These are phyloP conservation scores for Cornus florida DNA, from an alignment of 148 eudicot species.

Conservation along the genomic window DNA sequence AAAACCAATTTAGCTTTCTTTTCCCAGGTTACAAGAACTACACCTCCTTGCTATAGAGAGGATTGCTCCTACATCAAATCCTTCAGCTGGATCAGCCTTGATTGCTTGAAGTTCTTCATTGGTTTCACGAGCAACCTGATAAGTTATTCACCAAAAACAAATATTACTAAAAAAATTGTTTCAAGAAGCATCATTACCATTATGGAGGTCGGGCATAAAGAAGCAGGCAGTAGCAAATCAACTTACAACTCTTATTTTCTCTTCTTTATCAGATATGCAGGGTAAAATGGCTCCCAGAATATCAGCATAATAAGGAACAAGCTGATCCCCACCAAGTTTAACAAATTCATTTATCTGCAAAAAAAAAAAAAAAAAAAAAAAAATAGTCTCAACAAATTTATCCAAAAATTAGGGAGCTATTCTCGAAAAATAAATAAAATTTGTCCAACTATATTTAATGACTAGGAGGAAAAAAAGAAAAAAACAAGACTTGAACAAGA, in stretches of 20 bases:
- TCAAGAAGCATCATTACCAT: background rate
- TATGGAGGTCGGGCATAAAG: background rate
- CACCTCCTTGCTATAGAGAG: slow-evolving; percentile 89
- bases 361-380: background rate
- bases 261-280: slow-evolving; percentile 96
- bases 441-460: background rate
- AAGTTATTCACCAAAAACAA: slow-evolving; percentile 3
- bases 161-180: background rate
- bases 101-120: slow-evolving; percentile 89
- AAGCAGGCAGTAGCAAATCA: slow-evolving; percentile 1
- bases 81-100: slow-evolving; percentile 76
- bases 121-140: slow-evolving; percentile 94
- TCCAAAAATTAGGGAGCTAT: background rate
- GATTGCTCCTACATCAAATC: slow-evolving; percentile 90
- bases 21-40: slow-evolving; percentile 7
- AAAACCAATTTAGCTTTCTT: background rate
- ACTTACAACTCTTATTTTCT: slow-evolving; percentile 93
- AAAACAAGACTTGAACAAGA: slow-evolving; percentile 4
- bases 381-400: slow-evolving; percentile 5
- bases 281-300: slow-evolving; percentile 94
- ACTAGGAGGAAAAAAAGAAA: slow-evolving; percentile 1
- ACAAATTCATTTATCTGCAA: slow-evolving; percentile 97
- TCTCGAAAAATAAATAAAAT: background rate
- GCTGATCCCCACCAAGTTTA: slow-evolving; percentile 93
- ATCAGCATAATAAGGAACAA: slow-evolving; percentile 94